Percentiles rank a stretch among this genome's conserved stretches.
Evolutionary conservation across 106 monocot genomes (phyloP).

Genomic region (Agapanthus africanus): DNA sequence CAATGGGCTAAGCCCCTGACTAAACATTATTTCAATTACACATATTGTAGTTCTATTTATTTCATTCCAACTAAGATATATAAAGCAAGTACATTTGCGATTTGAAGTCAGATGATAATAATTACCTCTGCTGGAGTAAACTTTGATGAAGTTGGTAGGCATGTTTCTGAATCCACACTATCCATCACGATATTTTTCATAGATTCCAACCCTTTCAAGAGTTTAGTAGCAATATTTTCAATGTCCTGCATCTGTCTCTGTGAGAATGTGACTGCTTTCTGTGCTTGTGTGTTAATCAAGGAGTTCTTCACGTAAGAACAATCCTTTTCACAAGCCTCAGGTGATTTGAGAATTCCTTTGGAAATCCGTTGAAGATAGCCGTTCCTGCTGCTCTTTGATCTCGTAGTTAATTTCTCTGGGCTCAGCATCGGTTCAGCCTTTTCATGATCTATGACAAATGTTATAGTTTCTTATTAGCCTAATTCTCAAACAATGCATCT

Average conservation of each 20-base stretch:
- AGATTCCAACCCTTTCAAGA: slow-evolving; percentile 51
- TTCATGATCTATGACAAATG: slow-evolving; percentile 10
- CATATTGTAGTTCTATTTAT: no score
- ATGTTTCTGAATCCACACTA: neutral
- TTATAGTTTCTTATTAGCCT: slow-evolving; percentile 3
- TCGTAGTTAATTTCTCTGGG: slow-evolving; percentile 24
- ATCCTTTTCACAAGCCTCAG: slow-evolving; percentile 9
- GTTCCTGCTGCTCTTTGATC: slow-evolving; percentile 18
- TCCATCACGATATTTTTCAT: slow-evolving; percentile 58
- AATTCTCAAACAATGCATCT: slow-evolving; percentile 16
- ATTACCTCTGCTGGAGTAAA: no score
- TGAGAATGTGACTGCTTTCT: slow-evolving; percentile 71
- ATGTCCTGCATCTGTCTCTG: slow-evolving; percentile 74
- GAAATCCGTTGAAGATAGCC: slow-evolving; percentile 6
- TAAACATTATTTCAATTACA: no score
- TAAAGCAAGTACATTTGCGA: no score
- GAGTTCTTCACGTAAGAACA: slow-evolving; percentile 32
- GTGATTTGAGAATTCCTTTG: slow-evolving; percentile 55
- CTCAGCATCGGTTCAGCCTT: slow-evolving; percentile 3
- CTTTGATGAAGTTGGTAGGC: no score
- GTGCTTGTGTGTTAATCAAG: slow-evolving; percentile 22
- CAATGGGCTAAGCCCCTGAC: no score
- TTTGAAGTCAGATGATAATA: no score
- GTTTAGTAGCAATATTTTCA: slow-evolving; percentile 46
- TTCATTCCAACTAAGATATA: no score